Evolutionary conservation across 139 green algal genomes (phyloP), one percentile per base, ranked within the genome.

Genomic region (Mesotaenium endlicherianum): DNA sequence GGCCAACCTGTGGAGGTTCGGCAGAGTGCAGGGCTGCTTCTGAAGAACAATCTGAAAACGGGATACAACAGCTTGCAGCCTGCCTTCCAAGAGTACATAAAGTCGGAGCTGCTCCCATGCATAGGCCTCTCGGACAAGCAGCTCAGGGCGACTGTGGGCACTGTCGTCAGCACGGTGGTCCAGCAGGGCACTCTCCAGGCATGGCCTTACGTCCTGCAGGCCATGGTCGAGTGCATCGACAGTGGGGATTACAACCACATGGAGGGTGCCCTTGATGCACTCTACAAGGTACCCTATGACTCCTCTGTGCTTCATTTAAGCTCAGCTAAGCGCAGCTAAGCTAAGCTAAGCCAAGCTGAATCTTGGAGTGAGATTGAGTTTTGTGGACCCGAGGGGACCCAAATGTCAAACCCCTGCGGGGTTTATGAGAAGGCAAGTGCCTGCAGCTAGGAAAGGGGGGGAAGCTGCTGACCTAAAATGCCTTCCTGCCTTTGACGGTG

Each of bases 11-110:
- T 83, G 49, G 89, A 97, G 90, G 92, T 98, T 0, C 89, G 96
- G 3, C 96, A 99, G 82, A 92, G 85, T 50, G 96, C 96, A 0
- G 96, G 96, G 3, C 87, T 99, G 39, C 82, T 98, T 59, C 89
- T 99, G 41, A 98, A 98, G 86, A 99, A 99, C 91, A 97, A 97
- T 79, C 76, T 99, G 2, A 91, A 92, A 57, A 67, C 87, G 31
- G 88, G 93, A 49, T 96, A 91, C 71, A 81, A 70, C 30, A 77
- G 42, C n/a, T 86, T 93, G 0, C 69, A 75, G 2, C 82, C 88
- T 17, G 84, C 91, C 34, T 92, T 92, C 38, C 86, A 89, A 72
- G 59, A 83, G 2, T 97, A 94, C 87, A 94, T 98, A 88, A 95
- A 95, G 91, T 89, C 81, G 2, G 81, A 88, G 43, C 88, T 98